A percentile compares a stretch with the other conserved stretches of the same genome.
phyloP scores from a whole-genome alignment of 345 rosid species.

The Ceriops tagal region DNA sequence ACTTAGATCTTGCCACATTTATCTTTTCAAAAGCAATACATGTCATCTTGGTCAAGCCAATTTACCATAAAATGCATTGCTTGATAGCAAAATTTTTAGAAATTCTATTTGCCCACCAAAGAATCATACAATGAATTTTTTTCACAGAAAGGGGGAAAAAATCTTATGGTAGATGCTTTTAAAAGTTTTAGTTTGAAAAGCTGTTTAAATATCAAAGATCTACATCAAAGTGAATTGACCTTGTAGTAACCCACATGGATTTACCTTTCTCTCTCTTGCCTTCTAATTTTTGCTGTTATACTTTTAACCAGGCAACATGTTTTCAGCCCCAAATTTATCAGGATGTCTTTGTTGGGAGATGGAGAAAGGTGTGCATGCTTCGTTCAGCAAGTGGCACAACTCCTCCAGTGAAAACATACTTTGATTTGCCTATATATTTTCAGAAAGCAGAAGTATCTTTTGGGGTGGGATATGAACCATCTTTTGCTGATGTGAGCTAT shows the following conservation, averaged over 20 bases:
- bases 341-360: conserved; percentile 87
- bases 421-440: conserved; percentile 77
- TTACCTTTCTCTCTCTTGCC: neutral
- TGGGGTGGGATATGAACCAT: conserved; percentile 97
- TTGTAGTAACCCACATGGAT: neutral
- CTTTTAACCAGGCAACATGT: conserved; percentile 70
- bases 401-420: conserved; percentile 87
- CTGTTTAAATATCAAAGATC: too few relatives aligned
- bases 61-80: neutral
- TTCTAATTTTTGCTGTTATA: conserved; percentile 24
- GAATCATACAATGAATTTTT: too few relatives aligned
- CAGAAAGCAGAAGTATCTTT: conserved; percentile 71
- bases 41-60: neutral
- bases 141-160: too few relatives aligned
- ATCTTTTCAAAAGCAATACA: neutral
- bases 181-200: too few relatives aligned
- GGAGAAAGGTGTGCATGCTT: conserved; percentile 91
- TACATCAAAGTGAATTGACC: too few relatives aligned
- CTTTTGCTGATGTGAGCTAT: conserved; percentile 87
- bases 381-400: conserved; percentile 96
- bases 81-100: neutral
- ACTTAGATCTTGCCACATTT: neutral
- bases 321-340: conserved; percentile 91
- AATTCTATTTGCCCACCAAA: neutral
- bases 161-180: too few relatives aligned